Base-by-base conservation (phyloP, 176 grass and related monocot species). In the Oropetium thomaeum region DNA sequence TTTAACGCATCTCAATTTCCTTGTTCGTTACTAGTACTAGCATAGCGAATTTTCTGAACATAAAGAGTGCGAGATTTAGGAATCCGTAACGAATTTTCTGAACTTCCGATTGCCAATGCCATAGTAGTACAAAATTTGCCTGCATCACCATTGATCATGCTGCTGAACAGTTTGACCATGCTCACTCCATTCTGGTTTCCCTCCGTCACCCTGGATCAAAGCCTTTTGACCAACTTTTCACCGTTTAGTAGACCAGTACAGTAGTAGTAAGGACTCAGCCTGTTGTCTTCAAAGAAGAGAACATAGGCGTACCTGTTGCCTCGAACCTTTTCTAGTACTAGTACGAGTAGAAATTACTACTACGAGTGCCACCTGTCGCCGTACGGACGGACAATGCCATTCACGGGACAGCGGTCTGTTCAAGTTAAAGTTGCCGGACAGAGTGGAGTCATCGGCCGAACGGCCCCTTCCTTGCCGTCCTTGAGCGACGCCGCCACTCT, bases 181-280 rank as follows among this genome's bases (percentile, higher is more conserved):
- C 30, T 65, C 42, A 77, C 8, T 26, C 23, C 47, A 6, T 6
- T 66, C 14, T 7, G 32, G 7, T 27, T 52, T 32, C 32, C 9
- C 63, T 60, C 58, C 45, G 59, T 49, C 37, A 25, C 9, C 38
- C 49, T 40, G 67, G 44, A 67, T 12, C 51, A 62, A 26, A 22
- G 44, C 79, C 20, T 67, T 72, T 79, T 45, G 39, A 48, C 61
- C 16, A 73, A 41, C 66, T 77, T 87, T 78, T 68, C 74, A 79
- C 74, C 20, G 26, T 22, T 49, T 0, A 12, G 30, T 5, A 41
- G 11, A 6, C 33, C 41, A 7, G 10, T n/a, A 9, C 5, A 64
- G 9, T 62, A 72, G 9, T 61, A 19, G 51, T 68, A 5, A 43
- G 41, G 14, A 80, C 75, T n/a, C n/a, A n/a, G n/a, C 61, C 58